Base-by-base conservation (phyloP, 306 rosid species). In the Abrus precatorius region DNA sequence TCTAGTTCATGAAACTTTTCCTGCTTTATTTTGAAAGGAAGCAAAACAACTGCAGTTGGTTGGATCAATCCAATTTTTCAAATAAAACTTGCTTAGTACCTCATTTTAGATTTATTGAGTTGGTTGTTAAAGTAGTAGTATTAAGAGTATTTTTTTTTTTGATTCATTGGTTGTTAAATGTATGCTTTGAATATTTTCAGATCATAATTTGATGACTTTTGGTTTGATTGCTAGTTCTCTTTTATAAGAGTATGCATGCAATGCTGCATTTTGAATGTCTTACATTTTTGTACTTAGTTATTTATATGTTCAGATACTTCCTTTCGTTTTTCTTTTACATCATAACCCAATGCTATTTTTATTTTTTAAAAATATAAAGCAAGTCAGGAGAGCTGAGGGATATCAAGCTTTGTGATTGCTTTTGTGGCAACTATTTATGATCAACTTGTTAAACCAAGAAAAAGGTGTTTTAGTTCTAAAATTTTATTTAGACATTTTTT, bases 161-260 rank as follows among this genome's bases (percentile, higher is more conserved):
- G 0, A 20, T 20, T 20, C 20, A 20, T 20, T 20, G 20, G 20
- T 20, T 20, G 20, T 20, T 20, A 33, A 45, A 47, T 6, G 7
- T 28, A 40, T n/a, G 38, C 69, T 52, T 40, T 52, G 64, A 61
- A 32, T 20, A 20, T 20, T 20, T 20, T 20, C 20, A 20, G 20
- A 20, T 20, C 41, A 40, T 74, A 66, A 54, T 68, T 33, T 33
- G 63, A 54, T 38, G 74, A 32, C 74, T 53, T 52, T 13, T 20
- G 36, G 57, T 76, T 82, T 11, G 75, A 53, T 63, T 64, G n/a
- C 56, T 72, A 61, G 28, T 33, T 63, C 32, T n/a, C n/a, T 7
- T 40, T 14, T 41, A 9, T 32, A 59, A 69, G 41, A 57, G 6
- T 38, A 52, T 67, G 54, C 72, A 75, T 20, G 20, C 20, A 20